These are phyloP conservation scores for Solanum sejunctum DNA, from an alignment of 257 asterid species.

Conservation along the genomic window DNA sequence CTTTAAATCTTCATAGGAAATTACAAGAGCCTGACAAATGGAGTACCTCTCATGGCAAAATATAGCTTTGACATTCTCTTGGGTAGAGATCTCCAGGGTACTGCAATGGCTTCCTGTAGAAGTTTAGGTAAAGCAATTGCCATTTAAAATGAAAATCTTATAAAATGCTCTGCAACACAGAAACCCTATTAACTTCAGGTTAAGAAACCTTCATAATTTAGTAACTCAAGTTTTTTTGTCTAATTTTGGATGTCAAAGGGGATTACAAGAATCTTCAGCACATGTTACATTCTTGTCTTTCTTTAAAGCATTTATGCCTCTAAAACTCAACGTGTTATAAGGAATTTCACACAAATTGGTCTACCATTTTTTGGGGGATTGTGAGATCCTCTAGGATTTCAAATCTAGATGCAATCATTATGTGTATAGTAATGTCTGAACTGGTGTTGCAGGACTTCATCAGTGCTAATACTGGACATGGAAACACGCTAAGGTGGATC, in stretches of 20 bases:
- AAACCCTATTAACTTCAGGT: background rate
- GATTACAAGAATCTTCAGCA: background rate
- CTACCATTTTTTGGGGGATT: background rate
- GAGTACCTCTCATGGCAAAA: constrained; percentile 81
- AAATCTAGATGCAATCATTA: background rate
- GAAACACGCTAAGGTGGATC: background rate
- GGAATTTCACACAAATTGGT: background rate
- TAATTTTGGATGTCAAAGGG: background rate
- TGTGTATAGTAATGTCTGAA: background rate
- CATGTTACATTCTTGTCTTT: background rate
- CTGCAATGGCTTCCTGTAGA: constrained; percentile 70
- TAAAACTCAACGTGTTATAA: background rate
- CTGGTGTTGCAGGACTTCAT: background rate
- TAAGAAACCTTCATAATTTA: background rate
- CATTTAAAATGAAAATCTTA: constrained; percentile 1
- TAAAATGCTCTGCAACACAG: background rate
- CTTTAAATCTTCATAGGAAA: background rate
- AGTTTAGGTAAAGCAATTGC: background rate
- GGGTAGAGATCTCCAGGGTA: constrained; percentile 89
- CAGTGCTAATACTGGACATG: background rate
- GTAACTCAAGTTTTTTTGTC: background rate
- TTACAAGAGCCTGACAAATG: background rate
- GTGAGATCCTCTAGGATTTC: background rate
- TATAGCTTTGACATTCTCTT: constrained; percentile 67
- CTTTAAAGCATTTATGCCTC: background rate